These are phyloP conservation scores for Fusarium nodosum DNA, from an alignment of 2,329 filamentous ascomycete species.

Conservation along the genomic window DNA sequence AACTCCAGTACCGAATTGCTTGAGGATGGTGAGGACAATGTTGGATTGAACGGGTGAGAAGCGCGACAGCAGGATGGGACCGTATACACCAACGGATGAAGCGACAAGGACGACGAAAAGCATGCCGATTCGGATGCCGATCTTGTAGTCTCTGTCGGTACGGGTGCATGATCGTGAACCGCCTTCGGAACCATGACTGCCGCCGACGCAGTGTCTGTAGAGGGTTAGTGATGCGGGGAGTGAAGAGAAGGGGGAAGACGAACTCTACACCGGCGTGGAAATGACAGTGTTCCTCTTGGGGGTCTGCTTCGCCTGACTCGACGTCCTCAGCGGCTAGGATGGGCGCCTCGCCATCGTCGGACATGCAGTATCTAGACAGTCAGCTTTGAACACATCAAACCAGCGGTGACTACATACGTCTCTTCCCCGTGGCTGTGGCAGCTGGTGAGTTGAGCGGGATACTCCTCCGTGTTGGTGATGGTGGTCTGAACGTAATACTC, in stretches of 20 bases:
- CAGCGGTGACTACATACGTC: conserved; percentile 56
- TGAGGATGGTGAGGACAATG: conserved; percentile 71
- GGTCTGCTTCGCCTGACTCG: conserved; percentile 35
- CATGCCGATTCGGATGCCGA: conserved; percentile 76
- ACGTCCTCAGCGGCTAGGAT: conserved; percentile 35
- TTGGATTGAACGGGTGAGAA: conserved; percentile 65
- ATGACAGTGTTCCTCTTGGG: conserved; percentile 67
- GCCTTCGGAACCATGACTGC: conserved; percentile 52
- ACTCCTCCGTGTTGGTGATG: conserved; percentile 66
- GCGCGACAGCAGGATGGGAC: conserved; percentile 72
- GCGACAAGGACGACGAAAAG: conserved; percentile 80
- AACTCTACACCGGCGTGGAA: conserved; percentile 83
- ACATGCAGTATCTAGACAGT: conserved; percentile 41
- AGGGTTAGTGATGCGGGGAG: conserved; percentile 11
- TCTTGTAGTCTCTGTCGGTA: conserved; percentile 71
- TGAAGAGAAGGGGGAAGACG: conserved; percentile 44
- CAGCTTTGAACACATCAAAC: not conserved
- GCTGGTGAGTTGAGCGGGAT: conserved; percentile 71
- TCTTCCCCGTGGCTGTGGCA: conserved; percentile 73
- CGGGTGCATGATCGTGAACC: conserved; percentile 61
- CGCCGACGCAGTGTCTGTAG: conserved; percentile 68
- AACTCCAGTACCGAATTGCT: conserved; percentile 81
- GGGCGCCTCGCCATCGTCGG: conserved; percentile 39
- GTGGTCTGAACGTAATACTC: conserved; percentile 62
- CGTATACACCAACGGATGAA: conserved; percentile 77